Evolutionary conservation across 2,329 filamentous ascomycete genomes (phyloP).

Genomic region (Xylaria sp.): DNA sequence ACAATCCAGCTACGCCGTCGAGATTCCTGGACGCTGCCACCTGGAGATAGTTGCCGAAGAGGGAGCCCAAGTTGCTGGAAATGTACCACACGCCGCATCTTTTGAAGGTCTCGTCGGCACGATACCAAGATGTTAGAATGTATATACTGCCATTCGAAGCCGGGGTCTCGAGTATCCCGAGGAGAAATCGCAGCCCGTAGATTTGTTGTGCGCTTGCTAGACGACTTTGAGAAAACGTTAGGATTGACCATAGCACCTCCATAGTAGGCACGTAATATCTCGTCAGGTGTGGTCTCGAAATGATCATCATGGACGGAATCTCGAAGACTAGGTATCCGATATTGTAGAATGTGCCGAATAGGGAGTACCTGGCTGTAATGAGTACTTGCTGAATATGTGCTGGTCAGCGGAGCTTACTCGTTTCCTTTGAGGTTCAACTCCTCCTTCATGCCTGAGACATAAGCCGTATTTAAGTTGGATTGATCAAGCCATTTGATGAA

Average conservation of each 20-base stretch:
- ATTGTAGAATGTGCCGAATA: constrained; percentile 5
- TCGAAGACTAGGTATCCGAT: constrained; percentile 1
- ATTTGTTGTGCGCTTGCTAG: not conserved
- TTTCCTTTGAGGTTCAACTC: not conserved
- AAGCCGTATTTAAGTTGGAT: not conserved
- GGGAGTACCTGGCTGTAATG: not conserved
- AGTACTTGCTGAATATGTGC: not conserved
- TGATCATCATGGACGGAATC: not conserved
- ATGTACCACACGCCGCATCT: not conserved
- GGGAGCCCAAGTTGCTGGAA: not conserved
- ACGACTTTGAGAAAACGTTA: constrained; percentile 1
- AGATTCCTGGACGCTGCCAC: not conserved
- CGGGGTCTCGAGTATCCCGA: not conserved
- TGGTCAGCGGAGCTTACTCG: not conserved
- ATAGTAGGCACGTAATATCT: constrained; percentile 3
- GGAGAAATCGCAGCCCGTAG: not conserved
- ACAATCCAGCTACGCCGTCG: not conserved
- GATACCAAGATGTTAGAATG: not conserved
- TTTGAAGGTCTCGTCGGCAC: not conserved
- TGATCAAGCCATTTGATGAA: constrained; percentile 5
- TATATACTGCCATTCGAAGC: not conserved
- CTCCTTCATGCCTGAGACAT: constrained; percentile 1
- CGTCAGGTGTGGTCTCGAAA: constrained; percentile 2
- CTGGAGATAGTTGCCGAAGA: constrained; percentile 1
- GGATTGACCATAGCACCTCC: not conserved